A percentile compares a stretch with the other conserved stretches of the same genome.
Evolutionary conservation across 495 filamentous ascomycete species (phyloP).

Genomic region (Penicillium fimorum): DNA sequence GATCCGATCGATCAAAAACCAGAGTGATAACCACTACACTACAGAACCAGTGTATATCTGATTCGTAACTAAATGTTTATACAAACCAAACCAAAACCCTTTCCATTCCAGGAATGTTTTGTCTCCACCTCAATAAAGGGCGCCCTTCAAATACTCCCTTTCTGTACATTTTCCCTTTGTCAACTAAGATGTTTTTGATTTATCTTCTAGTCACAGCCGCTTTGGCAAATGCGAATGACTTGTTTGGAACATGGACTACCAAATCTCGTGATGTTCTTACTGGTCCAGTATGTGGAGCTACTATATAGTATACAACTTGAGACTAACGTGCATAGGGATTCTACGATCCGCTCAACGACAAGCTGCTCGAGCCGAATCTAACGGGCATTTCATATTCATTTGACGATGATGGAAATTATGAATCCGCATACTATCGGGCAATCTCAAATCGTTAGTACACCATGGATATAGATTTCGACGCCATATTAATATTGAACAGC

Average conservation of each 20-base stretch:
- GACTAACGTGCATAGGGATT: slow-evolving; percentile 54
- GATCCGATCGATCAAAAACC: neutral
- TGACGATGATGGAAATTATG: slow-evolving; percentile 67
- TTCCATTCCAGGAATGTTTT: slow-evolving; percentile 3
- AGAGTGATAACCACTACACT: slow-evolving; percentile 6
- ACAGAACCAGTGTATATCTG: neutral
- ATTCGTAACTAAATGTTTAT: too few species aligned
- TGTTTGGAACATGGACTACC: slow-evolving; percentile 75
- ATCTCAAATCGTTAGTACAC: slow-evolving; percentile 66
- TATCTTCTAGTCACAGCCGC: slow-evolving; percentile 31
- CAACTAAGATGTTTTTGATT: slow-evolving; percentile 25
- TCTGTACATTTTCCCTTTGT: slow-evolving; percentile 10
- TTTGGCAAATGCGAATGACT: slow-evolving; percentile 40
- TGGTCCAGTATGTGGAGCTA: slow-evolving; percentile 57
- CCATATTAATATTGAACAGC: slow-evolving; percentile 41
- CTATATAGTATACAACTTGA: neutral
- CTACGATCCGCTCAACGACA: slow-evolving; percentile 69
- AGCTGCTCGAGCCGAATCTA: slow-evolving; percentile 64
- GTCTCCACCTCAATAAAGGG: slow-evolving; percentile 20
- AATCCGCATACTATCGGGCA: slow-evolving; percentile 72
- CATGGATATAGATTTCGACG: slow-evolving; percentile 8
- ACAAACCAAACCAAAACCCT: neutral
- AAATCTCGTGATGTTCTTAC: slow-evolving; percentile 73
- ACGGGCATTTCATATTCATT: slow-evolving; percentile 85
- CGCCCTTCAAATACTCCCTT: slow-evolving; percentile 15